Conservation (phyloP, 495 filamentous ascomycete genomes). For the Aspergillus ellipticus region DNA sequence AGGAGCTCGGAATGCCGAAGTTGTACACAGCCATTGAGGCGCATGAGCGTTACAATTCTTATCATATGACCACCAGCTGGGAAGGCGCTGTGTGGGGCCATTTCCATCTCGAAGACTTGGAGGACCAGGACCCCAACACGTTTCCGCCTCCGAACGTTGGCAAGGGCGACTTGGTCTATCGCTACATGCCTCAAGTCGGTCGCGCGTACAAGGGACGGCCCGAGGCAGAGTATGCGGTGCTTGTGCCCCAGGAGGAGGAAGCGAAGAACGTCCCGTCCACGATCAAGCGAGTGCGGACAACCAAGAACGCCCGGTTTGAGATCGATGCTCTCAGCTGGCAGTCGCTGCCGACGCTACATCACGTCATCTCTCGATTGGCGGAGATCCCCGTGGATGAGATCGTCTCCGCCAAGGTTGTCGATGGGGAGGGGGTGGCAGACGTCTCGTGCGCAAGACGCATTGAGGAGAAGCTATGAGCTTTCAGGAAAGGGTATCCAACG, state of each 20-base stretch:
- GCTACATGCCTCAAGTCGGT: slow-evolving; percentile 47
- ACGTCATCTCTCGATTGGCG: slow-evolving; percentile 45
- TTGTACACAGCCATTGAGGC: slow-evolving; percentile 47
- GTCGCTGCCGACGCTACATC: slow-evolving; percentile 52
- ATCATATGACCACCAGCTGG: slow-evolving; percentile 44
- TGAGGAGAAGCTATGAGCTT: too few relatives aligned
- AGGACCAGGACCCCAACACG: slow-evolving; percentile 25
- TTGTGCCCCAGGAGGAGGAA: slow-evolving; percentile 37
- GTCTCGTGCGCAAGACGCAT: slow-evolving; percentile 39
- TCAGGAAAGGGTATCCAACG: too few relatives aligned
- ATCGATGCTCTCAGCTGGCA: slow-evolving; percentile 45
- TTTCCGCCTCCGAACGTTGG: slow-evolving; percentile 27
- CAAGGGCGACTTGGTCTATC: slow-evolving; percentile 39
- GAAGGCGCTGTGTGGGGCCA: slow-evolving; percentile 42
- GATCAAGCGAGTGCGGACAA: slow-evolving; percentile 28
- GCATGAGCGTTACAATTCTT: slow-evolving; percentile 29
- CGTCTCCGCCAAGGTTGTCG: slow-evolving; percentile 47
- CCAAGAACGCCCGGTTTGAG: slow-evolving; percentile 40
- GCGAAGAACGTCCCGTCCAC: slow-evolving; percentile 30
- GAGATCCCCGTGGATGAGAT: slow-evolving; percentile 54
- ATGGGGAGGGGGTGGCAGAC: slow-evolving; percentile 48
- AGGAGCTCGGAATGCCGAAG: slow-evolving; percentile 58
- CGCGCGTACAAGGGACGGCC: slow-evolving; percentile 34
- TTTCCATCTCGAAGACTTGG: slow-evolving; percentile 37
- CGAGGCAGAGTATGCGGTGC: slow-evolving; percentile 44